Evolutionary conservation across 441 rosid genomes (phyloP).

Genomic region (Hura crepitans): DNA sequence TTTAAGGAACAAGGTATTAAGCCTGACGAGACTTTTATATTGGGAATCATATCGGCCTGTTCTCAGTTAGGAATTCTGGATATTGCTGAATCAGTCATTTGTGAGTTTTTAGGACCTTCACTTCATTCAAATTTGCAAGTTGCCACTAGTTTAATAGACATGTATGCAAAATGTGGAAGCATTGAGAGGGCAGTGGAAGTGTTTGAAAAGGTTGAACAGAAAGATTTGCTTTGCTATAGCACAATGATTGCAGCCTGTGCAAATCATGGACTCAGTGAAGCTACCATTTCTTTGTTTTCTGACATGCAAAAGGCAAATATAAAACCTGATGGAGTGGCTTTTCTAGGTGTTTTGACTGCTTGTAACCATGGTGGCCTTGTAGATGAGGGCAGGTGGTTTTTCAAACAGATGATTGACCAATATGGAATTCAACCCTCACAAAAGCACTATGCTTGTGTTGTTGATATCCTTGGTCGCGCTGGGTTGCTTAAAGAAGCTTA

Average conservation of each 20-base stretch:
- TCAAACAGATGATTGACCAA: conserved; percentile 50
- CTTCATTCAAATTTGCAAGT: conserved; percentile 48
- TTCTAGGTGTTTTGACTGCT: conserved; percentile 61
- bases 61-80: conserved; percentile 72
- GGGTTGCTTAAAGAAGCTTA: conserved; percentile 62
- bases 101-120: conserved; percentile 42
- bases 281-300: conserved; percentile 47
- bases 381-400: conserved; percentile 52
- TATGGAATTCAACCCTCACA: conserved; percentile 41
- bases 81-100: conserved; percentile 63
- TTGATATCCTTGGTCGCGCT: conserved; percentile 66
- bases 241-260: conserved; percentile 62
- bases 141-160: conserved; percentile 63
- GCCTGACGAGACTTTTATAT: conserved; percentile 58
- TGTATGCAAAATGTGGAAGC: conserved; percentile 74
- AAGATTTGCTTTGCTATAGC: conserved; percentile 63
- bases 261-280: conserved; percentile 52
- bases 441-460: conserved; percentile 68
- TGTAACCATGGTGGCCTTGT: conserved; percentile 73
- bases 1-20: conserved; percentile 47
- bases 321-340: conserved; percentile 62
- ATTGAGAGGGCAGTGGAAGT: conserved; percentile 48
- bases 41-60: conserved; percentile 67
- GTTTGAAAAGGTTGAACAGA: conserved; percentile 44
- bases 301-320: conserved; percentile 48